Base-by-base conservation (phyloP, 2,329 filamentous ascomycete species). In the Chrysoporthe deuterocubensis region DNA sequence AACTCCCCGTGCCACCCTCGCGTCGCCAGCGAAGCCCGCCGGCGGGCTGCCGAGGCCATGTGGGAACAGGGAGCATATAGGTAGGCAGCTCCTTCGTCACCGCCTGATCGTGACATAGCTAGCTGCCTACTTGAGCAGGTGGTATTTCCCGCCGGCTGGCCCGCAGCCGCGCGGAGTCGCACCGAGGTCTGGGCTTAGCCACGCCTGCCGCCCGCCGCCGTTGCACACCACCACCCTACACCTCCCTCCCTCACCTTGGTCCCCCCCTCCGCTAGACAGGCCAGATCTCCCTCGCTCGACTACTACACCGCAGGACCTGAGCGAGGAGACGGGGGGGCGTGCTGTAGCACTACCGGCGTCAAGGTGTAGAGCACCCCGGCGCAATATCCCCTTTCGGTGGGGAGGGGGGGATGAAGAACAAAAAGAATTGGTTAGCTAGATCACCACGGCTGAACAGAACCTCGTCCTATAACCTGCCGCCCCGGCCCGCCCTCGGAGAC, bases 111-210 rank as follows among this genome's bases (percentile, higher is more conserved):
- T 62, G 46, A 62, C 40, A 43, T 52, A 62, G 60, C 60, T 62
- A 62, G 46, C 60, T 62, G 60, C 60, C 60, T 62, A 48, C 46
- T 62, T 18, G 32, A 62, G 60, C 34, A 62, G 60, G 60, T 62
- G 60, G 60, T 62, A 62, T 62, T 62, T 26, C 26, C 7, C 18
- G 32, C 8, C 43, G 18, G 60, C 60, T 50, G 54, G 54, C 34
- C 34, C 34, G 32, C 54, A 57, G 54, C 54, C 54, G 54, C 54
- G 34, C 54, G 34, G 18, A 37, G 34, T 57, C 54, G 54, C 54
- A 57, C 54, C 54, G 52, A 57, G 52, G 34, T 32, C 18, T 32
- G 48, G 48, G 21, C 52, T 57, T 32, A n/a, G 32, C 54, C 54
- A 40, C 34, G 54, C 3, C 26, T 57, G 44, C 44, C 8, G 18